Percentiles rank a stretch among this genome's conserved stretches.
phyloP scores from a whole-genome alignment of 371 early-diverging fungal genomes.

The Batkoa obscura region DNA sequence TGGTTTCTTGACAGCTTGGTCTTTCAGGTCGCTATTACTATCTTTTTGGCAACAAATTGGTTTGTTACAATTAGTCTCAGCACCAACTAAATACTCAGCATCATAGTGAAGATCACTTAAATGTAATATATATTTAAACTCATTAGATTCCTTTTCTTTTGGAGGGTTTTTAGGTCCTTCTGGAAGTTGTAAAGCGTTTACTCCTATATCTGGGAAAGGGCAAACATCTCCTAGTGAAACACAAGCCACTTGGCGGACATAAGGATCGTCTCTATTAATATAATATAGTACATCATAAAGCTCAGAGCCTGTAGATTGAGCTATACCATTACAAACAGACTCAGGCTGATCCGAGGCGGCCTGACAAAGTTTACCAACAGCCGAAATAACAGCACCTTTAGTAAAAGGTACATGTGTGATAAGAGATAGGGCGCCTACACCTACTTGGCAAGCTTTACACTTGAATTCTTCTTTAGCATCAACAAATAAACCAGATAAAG shows the following conservation, averaged over 20 bases:
- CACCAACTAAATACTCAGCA: neutral
- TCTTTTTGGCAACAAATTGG: slow-evolving; percentile 13
- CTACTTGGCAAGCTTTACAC: neutral
- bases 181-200: neutral
- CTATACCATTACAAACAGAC: neutral
- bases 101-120: slow-evolving; percentile 1
- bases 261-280: neutral
- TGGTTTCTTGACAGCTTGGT: slow-evolving; percentile 5
- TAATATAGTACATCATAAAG: neutral
- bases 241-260: neutral
- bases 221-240: neutral
- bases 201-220: neutral
- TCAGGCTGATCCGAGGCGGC: neutral
- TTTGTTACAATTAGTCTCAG: slow-evolving; percentile 9
- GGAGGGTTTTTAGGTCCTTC: neutral
- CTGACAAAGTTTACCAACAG: neutral
- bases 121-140: neutral
- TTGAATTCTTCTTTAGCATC: neutral
- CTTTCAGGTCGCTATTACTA: neutral
- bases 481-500: no score
- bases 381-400: neutral
- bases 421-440: neutral
- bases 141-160: no score
- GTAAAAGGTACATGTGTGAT: neutral
- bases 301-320: neutral